These are phyloP conservation scores for Drechslerella dactyloides DNA, from an alignment of 2,329 filamentous ascomycete species.

Conservation along the genomic window DNA sequence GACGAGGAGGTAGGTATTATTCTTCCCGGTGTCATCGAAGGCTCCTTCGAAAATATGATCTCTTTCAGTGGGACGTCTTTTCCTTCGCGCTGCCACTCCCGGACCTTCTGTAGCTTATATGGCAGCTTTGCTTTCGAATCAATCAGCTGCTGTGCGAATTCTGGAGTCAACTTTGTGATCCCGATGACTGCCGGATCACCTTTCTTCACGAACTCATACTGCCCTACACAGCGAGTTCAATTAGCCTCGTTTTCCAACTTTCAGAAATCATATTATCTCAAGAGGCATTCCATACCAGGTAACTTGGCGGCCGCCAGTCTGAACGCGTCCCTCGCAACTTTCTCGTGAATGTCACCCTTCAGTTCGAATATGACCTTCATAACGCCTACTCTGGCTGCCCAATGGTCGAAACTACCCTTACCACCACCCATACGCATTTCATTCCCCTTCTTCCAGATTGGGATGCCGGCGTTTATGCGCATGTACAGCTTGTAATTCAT, in stretches of 20 bases:
- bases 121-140: conserved; percentile 53
- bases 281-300: conserved; percentile 67
- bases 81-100: conserved; percentile 65
- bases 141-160: conserved; percentile 74
- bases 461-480: conserved; percentile 87
- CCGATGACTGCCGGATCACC: conserved; percentile 89
- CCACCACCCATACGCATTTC: conserved; percentile 99
- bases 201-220: conserved; percentile 93
- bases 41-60: conserved; percentile 30
- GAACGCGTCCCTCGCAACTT: conserved; percentile 91
- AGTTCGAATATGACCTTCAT: conserved; percentile 93
- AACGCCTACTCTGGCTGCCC: conserved; percentile 87
- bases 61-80: conserved; percentile 41
- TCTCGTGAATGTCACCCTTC: conserved; percentile 89
- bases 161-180: conserved; percentile 82
- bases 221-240: conserved; percentile 61
- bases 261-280: conserved; percentile 9
- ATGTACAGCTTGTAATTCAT: conserved; percentile 93
- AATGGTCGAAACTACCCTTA: conserved; percentile 96
- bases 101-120: conserved; percentile 71
- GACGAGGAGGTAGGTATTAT: conserved; percentile 23
- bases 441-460: conserved; percentile 93
- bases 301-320: conserved; percentile 92
- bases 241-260: background rate
- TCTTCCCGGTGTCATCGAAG: conserved; percentile 49